A percentile compares a stretch with the other conserved stretches of the same genome.
Evolutionary conservation across 2,329 filamentous ascomycete species (phyloP).

Genomic region (Seiridium unicorne): DNA sequence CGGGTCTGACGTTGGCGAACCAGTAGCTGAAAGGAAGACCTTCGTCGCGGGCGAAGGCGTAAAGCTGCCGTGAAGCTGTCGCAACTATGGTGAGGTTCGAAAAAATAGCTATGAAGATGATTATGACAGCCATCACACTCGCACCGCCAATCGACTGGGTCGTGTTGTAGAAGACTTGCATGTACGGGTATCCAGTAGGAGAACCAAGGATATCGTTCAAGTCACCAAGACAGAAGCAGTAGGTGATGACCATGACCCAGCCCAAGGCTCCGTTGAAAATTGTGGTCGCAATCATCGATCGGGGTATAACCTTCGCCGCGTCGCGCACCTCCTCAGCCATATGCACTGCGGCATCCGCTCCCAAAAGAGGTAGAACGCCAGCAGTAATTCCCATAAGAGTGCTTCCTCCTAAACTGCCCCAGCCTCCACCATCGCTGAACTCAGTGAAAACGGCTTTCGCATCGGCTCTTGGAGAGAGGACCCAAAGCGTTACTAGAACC

Average conservation of each 20-base stretch:
- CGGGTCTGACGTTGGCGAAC: neutral
- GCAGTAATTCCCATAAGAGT: constrained; percentile 45
- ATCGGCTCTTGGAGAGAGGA: constrained; percentile 27
- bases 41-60: neutral
- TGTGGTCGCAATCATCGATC: constrained; percentile 30
- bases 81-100: neutral
- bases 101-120: neutral
- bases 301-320: constrained; percentile 31
- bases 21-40: neutral
- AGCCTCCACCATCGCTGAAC: constrained; percentile 47
- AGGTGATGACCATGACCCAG: constrained; percentile 20
- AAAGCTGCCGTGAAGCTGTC: neutral
- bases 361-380: constrained; percentile 34
- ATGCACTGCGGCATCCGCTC: constrained; percentile 32
- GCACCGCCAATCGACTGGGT: neutral
- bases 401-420: constrained; percentile 41
- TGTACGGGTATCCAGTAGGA: constrained; percentile 25
- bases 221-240: constrained; percentile 19
- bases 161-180: constrained; percentile 25
- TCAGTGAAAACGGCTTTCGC: constrained; percentile 43
- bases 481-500: constrained; percentile 35
- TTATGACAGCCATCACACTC: neutral
- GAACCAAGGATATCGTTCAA: constrained; percentile 1
- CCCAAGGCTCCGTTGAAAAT: constrained; percentile 16
- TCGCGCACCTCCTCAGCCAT: constrained; percentile 38